A percentile compares a stretch with the other conserved stretches of the same genome.
Conservation (phyloP, 352 stramenopile species). For the Globisporangium iwayamae region DNA sequence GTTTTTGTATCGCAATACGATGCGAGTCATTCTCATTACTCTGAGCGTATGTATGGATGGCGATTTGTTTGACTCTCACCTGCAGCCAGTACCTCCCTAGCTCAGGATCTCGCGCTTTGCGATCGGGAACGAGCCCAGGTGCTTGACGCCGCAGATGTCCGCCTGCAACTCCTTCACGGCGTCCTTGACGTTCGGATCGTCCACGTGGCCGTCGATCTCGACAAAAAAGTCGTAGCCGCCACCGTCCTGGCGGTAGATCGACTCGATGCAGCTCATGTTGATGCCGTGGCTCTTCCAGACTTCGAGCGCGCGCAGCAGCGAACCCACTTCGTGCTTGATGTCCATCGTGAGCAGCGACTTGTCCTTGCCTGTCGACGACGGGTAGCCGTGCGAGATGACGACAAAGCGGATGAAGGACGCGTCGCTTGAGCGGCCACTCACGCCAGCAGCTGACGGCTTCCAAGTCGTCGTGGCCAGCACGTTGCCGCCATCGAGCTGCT, state of each 20-base stretch:
- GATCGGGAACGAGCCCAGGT: slow-evolving; percentile 78
- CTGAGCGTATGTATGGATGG: not conserved
- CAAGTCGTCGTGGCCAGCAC: slow-evolving; percentile 42
- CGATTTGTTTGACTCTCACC: no score
- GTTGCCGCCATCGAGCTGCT: slow-evolving; percentile 52
- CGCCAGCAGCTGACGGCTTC: slow-evolving; percentile 20
- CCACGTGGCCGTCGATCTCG: slow-evolving; percentile 73
- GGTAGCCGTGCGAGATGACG: slow-evolving; percentile 63
- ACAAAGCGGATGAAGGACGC: slow-evolving; percentile 72
- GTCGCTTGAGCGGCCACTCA: slow-evolving; percentile 11
- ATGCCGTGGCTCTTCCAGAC: slow-evolving; percentile 80
- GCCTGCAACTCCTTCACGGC: slow-evolving; percentile 54
- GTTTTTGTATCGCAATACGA: not conserved
- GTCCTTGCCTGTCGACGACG: slow-evolving; percentile 65
- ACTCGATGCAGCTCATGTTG: slow-evolving; percentile 85
- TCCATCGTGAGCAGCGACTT: slow-evolving; percentile 85
- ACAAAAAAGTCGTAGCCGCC: slow-evolving; percentile 86
- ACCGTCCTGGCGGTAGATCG: slow-evolving; percentile 72
- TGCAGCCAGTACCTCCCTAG: slow-evolving; percentile 15
- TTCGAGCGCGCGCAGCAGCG: slow-evolving; percentile 68
- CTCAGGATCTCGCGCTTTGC: slow-evolving; percentile 45
- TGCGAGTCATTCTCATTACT: no score
- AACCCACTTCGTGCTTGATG: slow-evolving; percentile 87
- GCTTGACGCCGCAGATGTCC: slow-evolving; percentile 60
- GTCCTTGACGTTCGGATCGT: slow-evolving; percentile 56